Evolutionary conservation across 805 yeast species (phyloP).

Genomic region (Starmerella geochares): DNA sequence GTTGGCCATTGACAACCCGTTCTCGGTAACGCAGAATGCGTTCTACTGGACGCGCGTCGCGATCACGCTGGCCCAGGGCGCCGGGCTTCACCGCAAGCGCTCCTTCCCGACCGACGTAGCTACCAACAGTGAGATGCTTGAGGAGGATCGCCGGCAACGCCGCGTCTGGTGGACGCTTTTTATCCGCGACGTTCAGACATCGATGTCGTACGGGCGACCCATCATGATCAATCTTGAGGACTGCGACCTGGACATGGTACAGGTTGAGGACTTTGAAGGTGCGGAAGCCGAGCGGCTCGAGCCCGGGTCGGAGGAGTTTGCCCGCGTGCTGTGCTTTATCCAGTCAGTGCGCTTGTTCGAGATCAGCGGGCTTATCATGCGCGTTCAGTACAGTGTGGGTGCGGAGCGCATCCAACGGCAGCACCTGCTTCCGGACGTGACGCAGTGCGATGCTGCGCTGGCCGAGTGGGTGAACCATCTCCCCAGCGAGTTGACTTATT

Average conservation of each 20-base stretch:
- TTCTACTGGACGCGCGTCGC: constrained; percentile 65
- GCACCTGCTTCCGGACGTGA: constrained; percentile 41
- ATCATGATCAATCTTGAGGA: constrained; percentile 57
- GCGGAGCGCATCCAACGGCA: constrained; percentile 42
- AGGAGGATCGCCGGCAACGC: constrained; percentile 33
- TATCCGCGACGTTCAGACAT: constrained; percentile 57
- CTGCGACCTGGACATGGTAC: constrained; percentile 65
- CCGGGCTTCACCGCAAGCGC: constrained; percentile 53
- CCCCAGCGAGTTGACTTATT: constrained; percentile 53
- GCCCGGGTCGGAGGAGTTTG: constrained; percentile 41
- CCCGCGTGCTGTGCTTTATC: constrained; percentile 40
- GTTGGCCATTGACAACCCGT: constrained; percentile 65
- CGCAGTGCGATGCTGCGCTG: constrained; percentile 63
- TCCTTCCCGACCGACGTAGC: background rate
- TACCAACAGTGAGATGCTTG: constrained; percentile 33
- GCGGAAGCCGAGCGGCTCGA: constrained; percentile 11
- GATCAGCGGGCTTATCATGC: constrained; percentile 56
- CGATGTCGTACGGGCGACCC: constrained; percentile 69
- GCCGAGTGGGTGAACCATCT: constrained; percentile 64
- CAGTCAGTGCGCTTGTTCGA: constrained; percentile 58
- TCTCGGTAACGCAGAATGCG: constrained; percentile 54
- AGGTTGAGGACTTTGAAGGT: constrained; percentile 45
- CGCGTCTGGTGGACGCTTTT: constrained; percentile 72
- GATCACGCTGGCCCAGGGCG: constrained; percentile 59
- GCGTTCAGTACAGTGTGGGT: constrained; percentile 60